Evolutionary conservation across 2,329 filamentous ascomycete genomes (phyloP).

Genomic region (Dendrostoma leiphaemia): DNA sequence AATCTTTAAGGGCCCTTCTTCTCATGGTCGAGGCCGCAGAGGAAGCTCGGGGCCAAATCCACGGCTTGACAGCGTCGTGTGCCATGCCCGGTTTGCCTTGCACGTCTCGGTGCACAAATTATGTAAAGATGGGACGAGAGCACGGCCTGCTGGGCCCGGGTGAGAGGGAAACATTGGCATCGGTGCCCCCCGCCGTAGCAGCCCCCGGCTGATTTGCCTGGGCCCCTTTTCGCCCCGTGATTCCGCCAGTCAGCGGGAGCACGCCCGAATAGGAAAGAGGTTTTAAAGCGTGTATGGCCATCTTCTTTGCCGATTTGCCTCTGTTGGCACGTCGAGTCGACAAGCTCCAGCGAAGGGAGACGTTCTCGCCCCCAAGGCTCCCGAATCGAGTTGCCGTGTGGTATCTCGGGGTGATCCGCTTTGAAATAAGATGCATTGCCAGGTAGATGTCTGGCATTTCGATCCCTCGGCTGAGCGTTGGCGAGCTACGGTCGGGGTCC

Average conservation of each 20-base stretch:
- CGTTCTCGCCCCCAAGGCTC: not conserved
- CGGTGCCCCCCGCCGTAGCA: not conserved
- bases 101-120: not conserved
- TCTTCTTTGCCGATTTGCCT: not conserved
- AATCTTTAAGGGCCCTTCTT: not conserved
- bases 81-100: not conserved
- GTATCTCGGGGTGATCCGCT: not conserved
- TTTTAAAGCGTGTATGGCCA: not conserved
- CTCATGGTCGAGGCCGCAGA: not conserved
- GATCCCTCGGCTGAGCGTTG: too few species aligned
- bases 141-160: too few species aligned
- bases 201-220: not conserved
- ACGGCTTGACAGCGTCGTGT: not conserved
- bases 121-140: not conserved
- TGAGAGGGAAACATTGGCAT: not conserved
- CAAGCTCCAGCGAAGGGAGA: not conserved
- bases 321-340: not conserved
- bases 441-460: too few species aligned
- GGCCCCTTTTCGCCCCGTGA: conserved; percentile 3
- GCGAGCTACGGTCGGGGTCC: too few species aligned
- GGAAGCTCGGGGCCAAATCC: not conserved
- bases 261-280: conserved; percentile 8
- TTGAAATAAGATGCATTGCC: too few species aligned
- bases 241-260: not conserved
- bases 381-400: not conserved